Base-by-base conservation (phyloP, 129 eudicot species). In the Lonicera japonica region DNA sequence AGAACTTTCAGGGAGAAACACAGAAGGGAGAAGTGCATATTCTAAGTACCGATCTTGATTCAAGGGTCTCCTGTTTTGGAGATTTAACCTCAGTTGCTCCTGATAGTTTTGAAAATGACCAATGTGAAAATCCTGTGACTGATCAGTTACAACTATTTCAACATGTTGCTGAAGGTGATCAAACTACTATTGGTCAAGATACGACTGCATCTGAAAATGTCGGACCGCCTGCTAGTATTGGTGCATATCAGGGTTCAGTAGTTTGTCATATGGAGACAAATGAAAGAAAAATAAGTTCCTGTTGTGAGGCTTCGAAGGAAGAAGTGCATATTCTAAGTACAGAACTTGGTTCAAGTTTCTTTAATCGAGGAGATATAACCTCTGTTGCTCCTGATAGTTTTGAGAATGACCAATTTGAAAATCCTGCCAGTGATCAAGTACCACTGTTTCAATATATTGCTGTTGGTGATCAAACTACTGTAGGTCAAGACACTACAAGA, bases 331-430 rank as follows among this genome's bases (percentile, higher is more conserved):
- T 63, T 64, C 38, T 62, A 64, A 21, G 68, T 68, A 54, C 40
- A 59, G 63, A 40, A 24, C 60, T 19, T 47, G 66, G 67, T 84
- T 64, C 77, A 61, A 64, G 20, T 65, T 64, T 16, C 38, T 66
- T 69, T 57, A 46, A 57, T 75, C 48, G 56, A 57, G 86, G 65
- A 61, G 79, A 72, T 60, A 36, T 61, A 60, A 29, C 71, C 68
- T 43, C 75, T 63, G 68, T 85, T 67, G 87, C 80, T 23, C 92
- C 87, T 68, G 95, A 94, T 75, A 78, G 85, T 66, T 80, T 73
- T 58, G 90, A 85, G 58, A 61, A 74, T 77, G 77, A 76, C 63
- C 89, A 63, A 52, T 75, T 46, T 61, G 77, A 71, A 60, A 40
- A 40, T 51, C 40, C 15, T 66, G 63, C 56, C 8, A 59, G 47